Conservation (phyloP, 257 asterid species). For the Ilex aquifolium region DNA sequence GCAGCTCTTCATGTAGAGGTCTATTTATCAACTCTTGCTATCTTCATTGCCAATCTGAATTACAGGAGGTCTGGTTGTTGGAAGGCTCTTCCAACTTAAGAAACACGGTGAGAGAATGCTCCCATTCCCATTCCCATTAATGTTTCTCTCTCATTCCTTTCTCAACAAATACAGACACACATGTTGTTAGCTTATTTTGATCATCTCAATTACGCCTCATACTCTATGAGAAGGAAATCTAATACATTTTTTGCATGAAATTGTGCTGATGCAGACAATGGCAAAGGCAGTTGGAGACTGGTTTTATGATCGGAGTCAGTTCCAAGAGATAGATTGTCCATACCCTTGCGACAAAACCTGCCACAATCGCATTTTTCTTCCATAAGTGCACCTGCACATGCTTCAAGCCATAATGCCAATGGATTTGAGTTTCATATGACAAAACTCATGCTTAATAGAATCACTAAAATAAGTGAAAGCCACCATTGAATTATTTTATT, state of each 20-base stretch:
- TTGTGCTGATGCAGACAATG: conserved; percentile 45
- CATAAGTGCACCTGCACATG: conserved; percentile 14
- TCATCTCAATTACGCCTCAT: too few species aligned
- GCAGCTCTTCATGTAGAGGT: conserved; percentile 54
- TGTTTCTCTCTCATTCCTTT: too few species aligned
- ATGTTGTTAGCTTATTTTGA: too few species aligned
- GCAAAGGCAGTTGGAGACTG: conserved; percentile 85
- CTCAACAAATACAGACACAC: too few species aligned
- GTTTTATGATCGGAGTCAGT: conserved; percentile 59
- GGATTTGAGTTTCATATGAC: too few species aligned
- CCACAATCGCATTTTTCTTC: conserved; percentile 61
- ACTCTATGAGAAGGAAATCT: too few species aligned
- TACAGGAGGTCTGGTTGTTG: conserved; percentile 64
- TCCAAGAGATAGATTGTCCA: conserved; percentile 74
- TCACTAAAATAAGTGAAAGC: too few species aligned
- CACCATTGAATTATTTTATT: too few species aligned
- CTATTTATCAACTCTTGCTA: conserved; percentile 72
- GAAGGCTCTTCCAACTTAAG: conserved; percentile 50
- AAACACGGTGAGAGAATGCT: conserved; percentile 35
- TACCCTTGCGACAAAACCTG: conserved; percentile 89
- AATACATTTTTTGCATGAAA: too few species aligned
- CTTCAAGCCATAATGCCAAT: not conserved
- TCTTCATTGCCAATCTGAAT: conserved; percentile 83
- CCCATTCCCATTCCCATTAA: too few species aligned
- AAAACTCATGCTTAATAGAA: too few species aligned